Conservation (phyloP, 768 basidiomycete species). For the Tylopilus sp. region DNA sequence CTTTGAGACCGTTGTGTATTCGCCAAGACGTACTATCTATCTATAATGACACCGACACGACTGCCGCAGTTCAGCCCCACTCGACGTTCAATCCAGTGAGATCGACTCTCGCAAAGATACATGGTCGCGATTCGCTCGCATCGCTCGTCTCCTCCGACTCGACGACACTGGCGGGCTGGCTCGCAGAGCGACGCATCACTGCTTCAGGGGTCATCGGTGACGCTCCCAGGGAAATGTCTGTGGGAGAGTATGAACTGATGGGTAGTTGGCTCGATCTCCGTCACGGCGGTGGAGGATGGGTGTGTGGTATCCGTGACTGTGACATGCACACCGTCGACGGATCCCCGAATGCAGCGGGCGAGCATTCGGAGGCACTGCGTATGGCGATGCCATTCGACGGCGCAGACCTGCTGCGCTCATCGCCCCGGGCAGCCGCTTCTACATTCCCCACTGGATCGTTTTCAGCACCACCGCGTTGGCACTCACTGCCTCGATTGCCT, state of each 20-base stretch:
- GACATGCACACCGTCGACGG: conserved; percentile 32
- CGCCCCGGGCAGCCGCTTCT: conserved; percentile 5
- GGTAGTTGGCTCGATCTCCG: conserved; percentile 45
- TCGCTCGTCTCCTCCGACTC: conserved; percentile 36
- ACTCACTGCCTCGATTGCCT: conserved; percentile 26
- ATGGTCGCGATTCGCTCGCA: conserved; percentile 23
- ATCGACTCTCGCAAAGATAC: conserved; percentile 1
- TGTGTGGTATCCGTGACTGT: conserved; percentile 29
- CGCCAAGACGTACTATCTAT: conserved; percentile 6
- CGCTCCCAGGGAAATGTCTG: conserved; percentile 33
- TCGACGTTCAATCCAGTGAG: conserved; percentile 1
- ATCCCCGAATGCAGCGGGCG: conserved; percentile 29
- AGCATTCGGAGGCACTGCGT: conserved; percentile 16
- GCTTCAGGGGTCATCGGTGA: conserved; percentile 28
- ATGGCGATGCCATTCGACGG: conserved; percentile 26
- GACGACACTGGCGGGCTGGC: conserved; percentile 33
- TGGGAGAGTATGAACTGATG: conserved; percentile 45
- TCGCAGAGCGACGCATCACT: conserved; percentile 36
- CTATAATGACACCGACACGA: conserved; percentile 5
- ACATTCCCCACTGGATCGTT: conserved; percentile 15
- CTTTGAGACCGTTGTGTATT: conserved; percentile 10
- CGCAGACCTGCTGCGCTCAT: conserved; percentile 10
- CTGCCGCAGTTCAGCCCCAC: not conserved
- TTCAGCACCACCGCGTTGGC: conserved; percentile 16
- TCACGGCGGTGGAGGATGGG: conserved; percentile 22